phyloP scores from a whole-genome alignment of 306 rosid species.

The Vachellia pachyceras region DNA sequence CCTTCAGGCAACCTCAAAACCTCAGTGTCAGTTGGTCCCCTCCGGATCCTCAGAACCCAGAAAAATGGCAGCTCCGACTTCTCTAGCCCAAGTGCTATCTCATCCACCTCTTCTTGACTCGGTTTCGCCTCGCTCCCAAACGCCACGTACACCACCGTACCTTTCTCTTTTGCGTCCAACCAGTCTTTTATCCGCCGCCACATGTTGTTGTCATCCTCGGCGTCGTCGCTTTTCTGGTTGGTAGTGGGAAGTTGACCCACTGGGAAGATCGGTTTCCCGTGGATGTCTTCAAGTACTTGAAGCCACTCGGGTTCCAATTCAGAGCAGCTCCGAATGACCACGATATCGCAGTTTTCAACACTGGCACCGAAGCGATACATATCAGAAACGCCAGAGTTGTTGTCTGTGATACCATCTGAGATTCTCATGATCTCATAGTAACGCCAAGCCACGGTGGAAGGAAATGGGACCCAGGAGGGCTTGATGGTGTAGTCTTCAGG shows the following conservation, averaged over 20 bases:
- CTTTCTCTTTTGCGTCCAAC: not conserved
- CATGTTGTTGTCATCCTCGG: conserved; percentile 20
- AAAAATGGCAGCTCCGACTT: conserved; percentile 1
- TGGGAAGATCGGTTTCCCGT: conserved; percentile 4
- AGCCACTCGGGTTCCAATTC: conserved; percentile 33
- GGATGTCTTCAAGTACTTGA: conserved; percentile 11
- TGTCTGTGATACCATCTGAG: not conserved
- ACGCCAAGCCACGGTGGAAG: conserved; percentile 16
- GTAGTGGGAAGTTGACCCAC: conserved; percentile 27
- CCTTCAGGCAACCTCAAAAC: conserved; percentile 41
- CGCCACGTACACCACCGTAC: conserved; percentile 35
- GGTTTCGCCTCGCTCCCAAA: conserved; percentile 49
- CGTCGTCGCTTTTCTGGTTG: not conserved
- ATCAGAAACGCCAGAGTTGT: conserved; percentile 16
- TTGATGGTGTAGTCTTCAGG: conserved; percentile 35
- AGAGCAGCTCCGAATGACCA: not conserved
- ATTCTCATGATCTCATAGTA: conserved; percentile 35
- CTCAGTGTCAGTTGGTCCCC: not conserved
- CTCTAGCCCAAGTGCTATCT: conserved; percentile 50
- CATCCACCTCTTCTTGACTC: conserved; percentile 41
- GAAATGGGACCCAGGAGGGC: conserved; percentile 43
- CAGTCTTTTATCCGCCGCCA: not conserved
- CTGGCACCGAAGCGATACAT: conserved; percentile 14
- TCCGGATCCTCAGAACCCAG: not conserved
- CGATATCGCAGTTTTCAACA: not conserved